Percentiles rank a stretch among this genome's conserved stretches.
These are phyloP conservation scores for Mycena crocata DNA, from an alignment of 768 basidiomycete species.

Conservation along the genomic window DNA sequence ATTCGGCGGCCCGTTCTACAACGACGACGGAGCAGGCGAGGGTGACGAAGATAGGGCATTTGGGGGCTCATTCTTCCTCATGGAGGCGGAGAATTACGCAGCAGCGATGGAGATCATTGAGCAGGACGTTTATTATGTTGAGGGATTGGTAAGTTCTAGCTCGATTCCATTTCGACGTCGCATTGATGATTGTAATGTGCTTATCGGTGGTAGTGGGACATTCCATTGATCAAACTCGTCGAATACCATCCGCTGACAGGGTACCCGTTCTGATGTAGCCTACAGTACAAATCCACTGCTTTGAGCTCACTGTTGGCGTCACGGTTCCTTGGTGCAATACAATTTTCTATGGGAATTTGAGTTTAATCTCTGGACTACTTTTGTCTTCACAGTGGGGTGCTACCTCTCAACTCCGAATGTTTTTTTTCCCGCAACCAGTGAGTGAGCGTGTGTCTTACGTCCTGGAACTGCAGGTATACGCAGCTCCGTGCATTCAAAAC, in stretches of 20 bases:
- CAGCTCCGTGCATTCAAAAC: no score
- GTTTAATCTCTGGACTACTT: background rate
- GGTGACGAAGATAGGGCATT: constrained; percentile 8
- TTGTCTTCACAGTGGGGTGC: background rate
- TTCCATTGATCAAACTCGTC: constrained; percentile 2
- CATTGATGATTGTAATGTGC: constrained; percentile 6
- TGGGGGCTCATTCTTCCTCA: constrained; percentile 24
- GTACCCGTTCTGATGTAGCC: constrained; percentile 19
- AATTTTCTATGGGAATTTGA: background rate
- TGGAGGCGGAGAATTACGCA: constrained; percentile 21
- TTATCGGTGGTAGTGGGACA: constrained; percentile 27
- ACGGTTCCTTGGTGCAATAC: background rate
- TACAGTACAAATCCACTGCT: background rate
- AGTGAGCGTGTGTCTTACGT: no score
- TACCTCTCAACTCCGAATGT: constrained; percentile 4
- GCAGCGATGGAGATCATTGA: constrained; percentile 17
- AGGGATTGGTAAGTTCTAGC: constrained; percentile 16
- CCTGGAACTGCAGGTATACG: no score
- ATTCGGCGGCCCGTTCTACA: constrained; percentile 28
- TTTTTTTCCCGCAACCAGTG: constrained; percentile 13
- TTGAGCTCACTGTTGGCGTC: background rate
- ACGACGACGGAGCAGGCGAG: constrained; percentile 20
- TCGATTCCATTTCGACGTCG: background rate
- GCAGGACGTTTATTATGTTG: constrained; percentile 13
- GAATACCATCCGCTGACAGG: constrained; percentile 11